phyloP scores from a whole-genome alignment of 768 basidiomycete genomes.

The Calvatia gigantea region DNA sequence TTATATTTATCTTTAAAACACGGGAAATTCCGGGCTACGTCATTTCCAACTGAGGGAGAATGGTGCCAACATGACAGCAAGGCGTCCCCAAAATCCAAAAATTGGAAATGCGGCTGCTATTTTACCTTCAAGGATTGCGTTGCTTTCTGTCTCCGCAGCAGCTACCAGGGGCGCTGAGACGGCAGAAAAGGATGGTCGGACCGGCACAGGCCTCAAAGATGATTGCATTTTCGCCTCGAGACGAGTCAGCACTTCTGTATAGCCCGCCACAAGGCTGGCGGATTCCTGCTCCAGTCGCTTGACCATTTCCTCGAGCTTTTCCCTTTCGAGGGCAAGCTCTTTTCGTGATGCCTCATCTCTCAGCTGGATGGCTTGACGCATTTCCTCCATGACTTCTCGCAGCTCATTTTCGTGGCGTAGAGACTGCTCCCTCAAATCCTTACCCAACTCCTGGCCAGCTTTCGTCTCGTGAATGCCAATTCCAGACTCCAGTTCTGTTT shows the following conservation, averaged over 20 bases:
- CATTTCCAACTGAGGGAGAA: slow-evolving; percentile 32
- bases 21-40: neutral
- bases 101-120: slow-evolving; percentile 31
- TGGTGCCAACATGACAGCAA: slow-evolving; percentile 31
- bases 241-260: slow-evolving; percentile 13
- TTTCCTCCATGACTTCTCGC: slow-evolving; percentile 40
- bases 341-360: slow-evolving; percentile 44
- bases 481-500: slow-evolving; percentile 47
- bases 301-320: slow-evolving; percentile 41
- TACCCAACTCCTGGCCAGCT: slow-evolving; percentile 50
- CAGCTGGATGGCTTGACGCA: slow-evolving; percentile 38
- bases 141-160: slow-evolving; percentile 26
- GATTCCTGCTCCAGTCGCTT: slow-evolving; percentile 36
- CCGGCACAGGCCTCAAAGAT: neutral
- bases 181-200: slow-evolving; percentile 8
- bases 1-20: neutral
- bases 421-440: slow-evolving; percentile 45
- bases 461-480: slow-evolving; percentile 47
- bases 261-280: slow-evolving; percentile 35
- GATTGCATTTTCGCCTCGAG: slow-evolving; percentile 5
- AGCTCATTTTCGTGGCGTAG: slow-evolving; percentile 46
- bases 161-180: slow-evolving; percentile 16
- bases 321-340: slow-evolving; percentile 43
- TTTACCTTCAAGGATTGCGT: slow-evolving; percentile 29
- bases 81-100: slow-evolving; percentile 30